Conservation (phyloP, 495 filamentous ascomycete genomes). For the Trichocladium uniseriatum region DNA sequence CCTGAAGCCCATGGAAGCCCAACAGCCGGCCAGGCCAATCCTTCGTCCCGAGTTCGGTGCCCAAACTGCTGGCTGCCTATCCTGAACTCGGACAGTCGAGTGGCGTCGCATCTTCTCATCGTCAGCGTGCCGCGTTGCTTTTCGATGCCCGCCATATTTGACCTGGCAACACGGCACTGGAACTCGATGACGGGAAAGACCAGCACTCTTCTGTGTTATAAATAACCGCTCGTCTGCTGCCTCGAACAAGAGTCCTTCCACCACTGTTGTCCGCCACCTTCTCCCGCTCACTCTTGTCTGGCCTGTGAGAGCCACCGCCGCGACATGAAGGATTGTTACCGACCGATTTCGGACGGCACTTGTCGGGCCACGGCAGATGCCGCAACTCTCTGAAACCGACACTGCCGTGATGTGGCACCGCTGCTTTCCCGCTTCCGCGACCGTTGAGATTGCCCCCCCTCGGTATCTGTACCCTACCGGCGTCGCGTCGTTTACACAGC, state of each 20-base stretch:
- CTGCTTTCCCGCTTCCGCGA: not conserved
- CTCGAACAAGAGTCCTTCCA: not conserved
- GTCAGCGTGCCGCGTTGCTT: not conserved
- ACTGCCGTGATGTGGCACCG: conserved; percentile 1
- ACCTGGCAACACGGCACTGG: not conserved
- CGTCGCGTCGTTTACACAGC: too few relatives aligned
- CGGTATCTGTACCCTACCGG: not conserved
- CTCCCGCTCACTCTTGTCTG: not conserved
- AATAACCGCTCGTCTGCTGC: not conserved
- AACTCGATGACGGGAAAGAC: not conserved
- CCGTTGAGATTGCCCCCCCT: not conserved
- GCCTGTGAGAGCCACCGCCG: too few relatives aligned
- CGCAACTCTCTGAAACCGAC: conserved; percentile 7
- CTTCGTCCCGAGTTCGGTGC: too few relatives aligned
- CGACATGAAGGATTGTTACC: too few relatives aligned
- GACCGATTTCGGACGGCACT: not conserved
- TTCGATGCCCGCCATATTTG: not conserved
- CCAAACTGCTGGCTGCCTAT: too few relatives aligned
- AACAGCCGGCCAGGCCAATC: too few relatives aligned
- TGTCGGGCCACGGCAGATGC: conserved; percentile 3
- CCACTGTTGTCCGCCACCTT: too few relatives aligned
- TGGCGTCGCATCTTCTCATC: not conserved
- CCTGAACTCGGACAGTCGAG: not conserved
- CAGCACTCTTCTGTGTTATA: not conserved
- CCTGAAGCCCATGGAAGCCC: not conserved